Base-by-base conservation (phyloP, 2,329 filamentous ascomycete genomes). In the Alternaria dauci region DNA sequence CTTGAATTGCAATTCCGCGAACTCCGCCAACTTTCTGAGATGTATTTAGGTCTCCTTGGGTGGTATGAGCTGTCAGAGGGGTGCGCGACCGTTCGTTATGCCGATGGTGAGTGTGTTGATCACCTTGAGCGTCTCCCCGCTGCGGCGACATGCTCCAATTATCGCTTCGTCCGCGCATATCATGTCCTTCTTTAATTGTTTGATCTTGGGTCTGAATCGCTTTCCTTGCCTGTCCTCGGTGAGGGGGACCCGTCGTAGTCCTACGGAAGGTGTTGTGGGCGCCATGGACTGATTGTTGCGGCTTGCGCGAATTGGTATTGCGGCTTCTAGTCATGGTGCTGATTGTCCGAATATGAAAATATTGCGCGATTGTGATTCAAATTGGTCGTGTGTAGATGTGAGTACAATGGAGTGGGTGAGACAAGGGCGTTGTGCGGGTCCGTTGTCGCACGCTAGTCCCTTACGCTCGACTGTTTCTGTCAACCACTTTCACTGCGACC, bases 361-460 rank as follows among this genome's bases (percentile, higher is more conserved):
- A 42, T 32, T 25, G 3, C 14, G 41, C n/a, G 43, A 23, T 48
- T 50, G 41, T n/a, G 25, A 32, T 46, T 14, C 16, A 8, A 20
- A 4, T 20, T 38, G 30, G 36, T 47, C 18, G 41, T 34, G 52
- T 47, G 23, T 32, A 50, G 41, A 41, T 12, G 5, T 20, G 41
- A 32, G 20, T 44, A 28, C n/a, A 25, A 30, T 3, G 14, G 34
- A 9, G 18, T 20, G n/a, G 32, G 43, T 48, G 25, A 44, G 30
- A 58, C 55, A 57, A 58, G 44, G 47, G 39, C 23, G 3, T 52
- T 58, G 55, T 58, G 55, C 52, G 55, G 55, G 55, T 44, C 55
- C 30, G 39, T 52, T 57, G 55, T 46, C 20, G 18, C 28, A 14
- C 47, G 30, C 55, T 53, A 58, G 41, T 18, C n/a, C 32, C 39